These are phyloP conservation scores for Arabidopsis arenosa DNA, from an alignment of 345 rosid species.

Conservation along the genomic window DNA sequence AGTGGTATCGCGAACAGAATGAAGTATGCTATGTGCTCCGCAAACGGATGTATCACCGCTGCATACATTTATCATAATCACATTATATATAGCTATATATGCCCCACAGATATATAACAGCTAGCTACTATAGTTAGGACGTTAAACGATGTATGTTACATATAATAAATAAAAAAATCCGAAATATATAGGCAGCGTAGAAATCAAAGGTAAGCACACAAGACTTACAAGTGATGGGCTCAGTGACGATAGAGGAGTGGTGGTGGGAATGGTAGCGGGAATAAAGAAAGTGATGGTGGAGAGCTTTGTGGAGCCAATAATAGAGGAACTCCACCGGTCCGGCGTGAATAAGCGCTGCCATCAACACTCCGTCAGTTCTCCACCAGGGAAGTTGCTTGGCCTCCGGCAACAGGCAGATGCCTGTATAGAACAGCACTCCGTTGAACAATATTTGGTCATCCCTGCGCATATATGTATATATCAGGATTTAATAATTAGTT, in stretches of 20 bases:
- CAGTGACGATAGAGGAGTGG: conserved; percentile 83
- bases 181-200: background rate
- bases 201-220: background rate
- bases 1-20: conserved; percentile 54
- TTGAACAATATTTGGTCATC: conserved; percentile 75
- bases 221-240: conserved; percentile 75
- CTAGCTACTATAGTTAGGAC: conserved; percentile 9
- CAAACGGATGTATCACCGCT: conserved; percentile 75
- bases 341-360: conserved; percentile 56
- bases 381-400: conserved; percentile 59
- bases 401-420: conserved; percentile 15
- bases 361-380: conserved; percentile 62
- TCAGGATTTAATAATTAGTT: background rate
- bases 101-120: background rate
- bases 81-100: background rate
- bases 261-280: conserved; percentile 94
- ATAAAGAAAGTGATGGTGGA: conserved; percentile 86
- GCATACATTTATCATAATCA: conserved; percentile 28
- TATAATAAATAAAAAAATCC: background rate
- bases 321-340: conserved; percentile 86
- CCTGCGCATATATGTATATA: conserved; percentile 47
- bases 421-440: conserved; percentile 56
- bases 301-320: conserved; percentile 80
- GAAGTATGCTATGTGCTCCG: conserved; percentile 63
- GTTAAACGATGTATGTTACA: background rate